Evolutionary conservation across 768 basidiomycete species (phyloP), one percentile per base, ranked within the genome.

Genomic region (Tricholoma terreum): DNA sequence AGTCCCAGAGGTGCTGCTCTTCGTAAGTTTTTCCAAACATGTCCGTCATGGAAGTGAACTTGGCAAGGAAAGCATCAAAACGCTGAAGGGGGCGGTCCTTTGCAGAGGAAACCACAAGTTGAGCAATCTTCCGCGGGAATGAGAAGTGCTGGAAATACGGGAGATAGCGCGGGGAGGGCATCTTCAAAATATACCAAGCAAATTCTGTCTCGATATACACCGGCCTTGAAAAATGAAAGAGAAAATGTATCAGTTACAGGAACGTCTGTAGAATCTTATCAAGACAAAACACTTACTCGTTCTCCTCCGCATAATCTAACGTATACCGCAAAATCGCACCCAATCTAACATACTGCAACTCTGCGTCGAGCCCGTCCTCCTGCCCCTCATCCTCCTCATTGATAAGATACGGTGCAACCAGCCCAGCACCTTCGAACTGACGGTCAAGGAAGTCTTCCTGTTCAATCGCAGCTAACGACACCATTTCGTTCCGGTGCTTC

Each of bases 351-450:
- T 75, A 77, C 45, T 77, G 73, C 4, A 58, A 57, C 24, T 46
- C 52, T 6, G 6, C 17, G 27, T 46, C 73, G 1, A 71, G 58
- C 5, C 69, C 80, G 46, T 83, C 85, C 31, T 86, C 83, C 56
- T 86, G 82, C 0, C 80, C 86, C 19, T 79, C 83, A 52, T 87
- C 86, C 54, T 89, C 87, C 4, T 86, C 84, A 38, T 77, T 73
- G 14, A 74, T 73, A 45, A 77, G 79, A 33, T 73, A 72, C 0
- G 84, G 74, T 10, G 67, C 62, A 1, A 82, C 81, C n/a, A 69
- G 61, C 1, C 90, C 90, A 0, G 80, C 83, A 4, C 79, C 88
- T 57, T 81, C 79, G 45, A 85, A 74, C 15, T 73, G 63, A 7
- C 74, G 70, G 55, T 73, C 73, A 12, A 69, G 63, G 2, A 68